phyloP scores from a whole-genome alignment of 345 rosid species.

The Ricinus communis region DNA sequence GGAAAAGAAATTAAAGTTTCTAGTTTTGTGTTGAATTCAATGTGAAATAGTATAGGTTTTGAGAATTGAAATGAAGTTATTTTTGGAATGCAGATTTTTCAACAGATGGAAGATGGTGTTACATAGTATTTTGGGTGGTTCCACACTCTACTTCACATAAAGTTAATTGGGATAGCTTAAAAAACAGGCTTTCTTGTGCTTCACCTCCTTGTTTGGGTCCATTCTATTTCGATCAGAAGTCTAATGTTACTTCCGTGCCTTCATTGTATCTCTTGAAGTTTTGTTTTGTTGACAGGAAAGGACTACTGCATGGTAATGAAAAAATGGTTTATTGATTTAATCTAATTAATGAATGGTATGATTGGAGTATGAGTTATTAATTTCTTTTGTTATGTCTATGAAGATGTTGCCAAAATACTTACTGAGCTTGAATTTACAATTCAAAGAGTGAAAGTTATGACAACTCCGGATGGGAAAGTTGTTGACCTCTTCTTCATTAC shows the following conservation, averaged over 20 bases:
- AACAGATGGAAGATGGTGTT: conserved; percentile 39
- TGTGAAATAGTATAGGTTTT: background rate
- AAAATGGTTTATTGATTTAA: too few relatives aligned
- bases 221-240: conserved; percentile 15
- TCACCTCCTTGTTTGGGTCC: conserved; percentile 29
- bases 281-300: conserved; percentile 28
- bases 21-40: background rate
- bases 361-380: background rate
- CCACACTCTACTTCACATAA: conserved; percentile 13
- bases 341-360: too few relatives aligned
- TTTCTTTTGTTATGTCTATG: background rate
- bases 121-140: conserved; percentile 34
- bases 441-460: conserved; percentile 35
- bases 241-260: conserved; percentile 5
- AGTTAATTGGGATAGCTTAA: conserved; percentile 31
- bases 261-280: conserved; percentile 26
- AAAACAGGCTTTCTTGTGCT: conserved; percentile 21
- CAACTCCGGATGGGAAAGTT: conserved; percentile 30
- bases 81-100: conserved; percentile 24
- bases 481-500: conserved; percentile 32
- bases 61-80: background rate
- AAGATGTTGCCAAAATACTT: conserved; percentile 32
- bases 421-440: conserved; percentile 30
- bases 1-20: too few relatives aligned
- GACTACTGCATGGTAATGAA: conserved; percentile 26